A percentile compares a stretch with the other conserved stretches of the same genome.
phyloP scores from a whole-genome alignment of 768 basidiomycete genomes.

The Lactarius quietus region DNA sequence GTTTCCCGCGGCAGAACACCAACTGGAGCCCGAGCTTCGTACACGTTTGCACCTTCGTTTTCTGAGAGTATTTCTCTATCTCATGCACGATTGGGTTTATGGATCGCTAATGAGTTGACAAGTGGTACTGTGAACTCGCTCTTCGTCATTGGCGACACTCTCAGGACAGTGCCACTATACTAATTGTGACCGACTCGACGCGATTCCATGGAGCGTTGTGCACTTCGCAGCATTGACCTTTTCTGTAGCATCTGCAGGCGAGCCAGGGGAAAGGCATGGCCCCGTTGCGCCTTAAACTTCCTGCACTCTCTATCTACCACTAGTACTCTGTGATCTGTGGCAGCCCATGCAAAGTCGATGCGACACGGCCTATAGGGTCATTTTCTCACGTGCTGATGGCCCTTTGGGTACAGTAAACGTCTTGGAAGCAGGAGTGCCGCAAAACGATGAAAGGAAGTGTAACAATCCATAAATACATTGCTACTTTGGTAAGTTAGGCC shows the following conservation, averaged over 20 bases:
- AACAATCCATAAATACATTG: neutral
- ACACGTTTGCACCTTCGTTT: too few species aligned
- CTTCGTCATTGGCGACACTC: too few species aligned
- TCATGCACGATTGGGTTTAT: too few species aligned
- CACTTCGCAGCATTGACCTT: neutral
- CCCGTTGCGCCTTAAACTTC: neutral
- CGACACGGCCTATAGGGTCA: neutral
- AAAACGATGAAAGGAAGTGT: neutral
- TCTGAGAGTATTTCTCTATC: too few species aligned
- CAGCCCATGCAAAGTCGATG: neutral
- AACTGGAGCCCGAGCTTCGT: too few species aligned
- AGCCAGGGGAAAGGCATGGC: neutral
- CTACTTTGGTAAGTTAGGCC: neutral
- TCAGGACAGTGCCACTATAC: too few species aligned
- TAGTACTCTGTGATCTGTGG: neutral
- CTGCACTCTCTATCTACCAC: neutral
- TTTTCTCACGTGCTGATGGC: neutral
- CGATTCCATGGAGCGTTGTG: too few species aligned
- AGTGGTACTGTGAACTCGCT: too few species aligned
- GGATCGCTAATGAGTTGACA: too few species aligned
- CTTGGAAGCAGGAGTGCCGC: neutral
- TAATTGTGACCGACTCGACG: too few species aligned
- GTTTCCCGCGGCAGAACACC: too few species aligned
- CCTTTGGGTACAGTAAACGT: neutral
- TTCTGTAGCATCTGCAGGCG: neutral